phyloP scores from a whole-genome alignment of 2,329 filamentous ascomycete species.

The Knufia petricola region DNA sequence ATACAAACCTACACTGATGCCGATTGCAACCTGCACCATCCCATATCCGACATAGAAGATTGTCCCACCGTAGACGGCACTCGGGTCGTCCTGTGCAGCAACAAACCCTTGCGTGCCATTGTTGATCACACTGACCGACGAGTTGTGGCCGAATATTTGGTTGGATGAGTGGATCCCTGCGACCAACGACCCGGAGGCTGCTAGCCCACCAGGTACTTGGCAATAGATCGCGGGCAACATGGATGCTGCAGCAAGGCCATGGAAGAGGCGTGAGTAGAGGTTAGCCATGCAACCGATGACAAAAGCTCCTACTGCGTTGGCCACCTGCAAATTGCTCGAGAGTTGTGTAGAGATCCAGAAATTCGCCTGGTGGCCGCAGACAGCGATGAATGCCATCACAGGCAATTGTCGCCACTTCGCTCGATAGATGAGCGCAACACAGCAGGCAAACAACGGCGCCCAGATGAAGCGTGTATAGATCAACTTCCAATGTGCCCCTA shows the following conservation, averaged over 20 bases:
- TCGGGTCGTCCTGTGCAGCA: constrained; percentile 13
- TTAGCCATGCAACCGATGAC: constrained; percentile 70
- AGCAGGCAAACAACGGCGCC: constrained; percentile 63
- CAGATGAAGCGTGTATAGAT: constrained; percentile 53
- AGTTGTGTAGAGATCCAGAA: constrained; percentile 62
- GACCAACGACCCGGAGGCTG: constrained; percentile 48
- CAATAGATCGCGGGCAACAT: constrained; percentile 81
- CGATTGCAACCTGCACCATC: constrained; percentile 40
- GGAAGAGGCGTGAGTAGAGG: constrained; percentile 60
- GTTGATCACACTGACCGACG: constrained; percentile 34
- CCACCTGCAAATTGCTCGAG: constrained; percentile 60
- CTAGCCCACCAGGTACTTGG: constrained; percentile 51
- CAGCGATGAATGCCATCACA: constrained; percentile 63
- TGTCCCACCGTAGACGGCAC: constrained; percentile 24
- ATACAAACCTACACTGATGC: constrained; percentile 39
- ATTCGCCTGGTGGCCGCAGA: constrained; percentile 66
- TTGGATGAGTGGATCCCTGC: constrained; percentile 46
- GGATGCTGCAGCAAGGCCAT: constrained; percentile 71
- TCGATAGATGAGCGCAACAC: constrained; percentile 69
- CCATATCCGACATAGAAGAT: constrained; percentile 38
- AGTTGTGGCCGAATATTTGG: constrained; percentile 31
- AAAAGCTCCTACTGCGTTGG: constrained; percentile 67
- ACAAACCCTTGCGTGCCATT: constrained; percentile 24
- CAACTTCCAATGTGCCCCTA: constrained; percentile 40
- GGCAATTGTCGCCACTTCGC: constrained; percentile 70